These are phyloP conservation scores for Aspergillus bombycis DNA, from an alignment of 2,329 filamentous ascomycete genomes.

Conservation along the genomic window DNA sequence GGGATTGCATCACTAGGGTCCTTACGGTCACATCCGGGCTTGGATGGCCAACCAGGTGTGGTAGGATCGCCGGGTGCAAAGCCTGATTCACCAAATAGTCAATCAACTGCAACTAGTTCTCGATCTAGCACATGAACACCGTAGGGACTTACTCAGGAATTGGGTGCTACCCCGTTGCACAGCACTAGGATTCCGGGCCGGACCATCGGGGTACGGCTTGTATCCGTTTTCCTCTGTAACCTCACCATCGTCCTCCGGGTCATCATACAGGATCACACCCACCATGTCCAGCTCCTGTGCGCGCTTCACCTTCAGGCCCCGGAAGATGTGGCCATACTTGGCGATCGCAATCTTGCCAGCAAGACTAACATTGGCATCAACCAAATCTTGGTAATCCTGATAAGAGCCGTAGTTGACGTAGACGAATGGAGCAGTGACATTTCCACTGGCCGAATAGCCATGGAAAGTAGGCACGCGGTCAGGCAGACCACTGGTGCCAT, in stretches of 20 bases:
- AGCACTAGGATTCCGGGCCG: slow-evolving; percentile 82
- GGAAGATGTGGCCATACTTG: slow-evolving; percentile 84
- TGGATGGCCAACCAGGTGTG: slow-evolving; percentile 90
- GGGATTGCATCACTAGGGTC: slow-evolving; percentile 73
- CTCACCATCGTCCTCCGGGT: slow-evolving; percentile 85
- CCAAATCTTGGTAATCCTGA: slow-evolving; percentile 79
- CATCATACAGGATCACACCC: slow-evolving; percentile 80
- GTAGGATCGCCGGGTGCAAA: slow-evolving; percentile 75
- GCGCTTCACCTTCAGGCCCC: slow-evolving; percentile 88
- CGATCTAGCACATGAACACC: neutral
- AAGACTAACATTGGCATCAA: slow-evolving; percentile 73
- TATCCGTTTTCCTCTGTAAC: slow-evolving; percentile 81
- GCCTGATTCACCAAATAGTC: slow-evolving; percentile 40
- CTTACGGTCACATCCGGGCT: slow-evolving; percentile 79
- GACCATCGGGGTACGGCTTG: slow-evolving; percentile 78
- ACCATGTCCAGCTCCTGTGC: slow-evolving; percentile 89
- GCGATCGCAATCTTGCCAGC: slow-evolving; percentile 84
- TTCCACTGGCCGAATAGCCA: slow-evolving; percentile 89
- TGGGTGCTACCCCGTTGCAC: slow-evolving; percentile 88
- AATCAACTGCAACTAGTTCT: neutral
- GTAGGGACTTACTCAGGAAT: slow-evolving; percentile 67
- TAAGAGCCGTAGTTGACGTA: slow-evolving; percentile 92
- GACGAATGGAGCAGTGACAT: slow-evolving; percentile 84
- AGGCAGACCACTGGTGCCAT: slow-evolving; percentile 72
- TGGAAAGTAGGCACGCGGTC: slow-evolving; percentile 88